Evolutionary conservation across 208 protist species (phyloP).

Genomic region (Angomonas deanei): DNA sequence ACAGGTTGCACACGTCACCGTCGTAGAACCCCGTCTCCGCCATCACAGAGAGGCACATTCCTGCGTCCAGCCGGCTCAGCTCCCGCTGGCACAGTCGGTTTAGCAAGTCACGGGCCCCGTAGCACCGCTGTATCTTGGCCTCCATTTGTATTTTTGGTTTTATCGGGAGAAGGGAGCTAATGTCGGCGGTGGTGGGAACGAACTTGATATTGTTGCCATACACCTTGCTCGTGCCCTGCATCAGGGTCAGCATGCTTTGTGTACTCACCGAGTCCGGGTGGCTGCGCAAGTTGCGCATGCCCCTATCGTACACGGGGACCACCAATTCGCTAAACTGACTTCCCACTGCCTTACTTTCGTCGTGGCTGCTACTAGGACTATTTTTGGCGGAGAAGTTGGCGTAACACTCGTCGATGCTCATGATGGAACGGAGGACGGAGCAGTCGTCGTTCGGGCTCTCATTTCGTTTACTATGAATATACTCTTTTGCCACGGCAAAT

Average conservation of each 20-base stretch:
- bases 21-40: constrained; percentile 80
- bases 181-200: constrained; percentile 38
- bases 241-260: constrained; percentile 53
- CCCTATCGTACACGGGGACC: constrained; percentile 25
- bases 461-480: constrained; percentile 23
- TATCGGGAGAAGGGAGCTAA: constrained; percentile 57
- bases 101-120: constrained; percentile 59
- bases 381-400: neutral
- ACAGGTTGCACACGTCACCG: constrained; percentile 68
- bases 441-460: constrained; percentile 59
- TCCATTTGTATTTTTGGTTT: constrained; percentile 84
- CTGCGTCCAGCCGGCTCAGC: constrained; percentile 70
- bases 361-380: neutral
- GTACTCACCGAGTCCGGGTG: constrained; percentile 24
- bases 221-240: constrained; percentile 48
- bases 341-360: neutral
- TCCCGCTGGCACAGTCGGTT: constrained; percentile 35
- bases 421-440: constrained; percentile 8
- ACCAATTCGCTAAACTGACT: constrained; percentile 22
- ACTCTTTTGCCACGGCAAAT: constrained; percentile 27
- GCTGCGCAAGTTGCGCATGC: constrained; percentile 54
- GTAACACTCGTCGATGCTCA: neutral
- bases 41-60: constrained; percentile 64
- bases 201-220: constrained; percentile 61
- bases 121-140: constrained; percentile 79